Percentiles rank a stretch among this genome's conserved stretches.
Conservation (phyloP, 2,329 filamentous ascomycete species). For the Neonectria ditissima region DNA sequence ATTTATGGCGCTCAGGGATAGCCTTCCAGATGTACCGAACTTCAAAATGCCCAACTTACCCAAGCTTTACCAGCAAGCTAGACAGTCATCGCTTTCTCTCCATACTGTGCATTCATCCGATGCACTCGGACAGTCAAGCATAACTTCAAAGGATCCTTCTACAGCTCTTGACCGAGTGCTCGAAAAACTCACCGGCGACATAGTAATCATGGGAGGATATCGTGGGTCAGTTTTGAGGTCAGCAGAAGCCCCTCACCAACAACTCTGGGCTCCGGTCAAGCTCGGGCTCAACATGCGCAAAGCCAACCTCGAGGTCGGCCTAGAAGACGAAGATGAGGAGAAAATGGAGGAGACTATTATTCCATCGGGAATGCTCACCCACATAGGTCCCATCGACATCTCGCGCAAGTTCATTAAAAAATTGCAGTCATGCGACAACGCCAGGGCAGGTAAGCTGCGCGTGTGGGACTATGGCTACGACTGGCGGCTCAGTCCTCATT, state of each 20-base stretch:
- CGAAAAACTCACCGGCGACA: conserved; percentile 80
- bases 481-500: conserved; percentile 87
- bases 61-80: conserved; percentile 56
- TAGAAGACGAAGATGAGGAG: conserved; percentile 85
- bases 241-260: conserved; percentile 83
- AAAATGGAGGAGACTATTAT: conserved; percentile 86
- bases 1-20: conserved; percentile 91
- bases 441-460: conserved; percentile 75
- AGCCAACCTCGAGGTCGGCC: conserved; percentile 88
- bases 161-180: conserved; percentile 66
- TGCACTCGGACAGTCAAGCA: conserved; percentile 39
- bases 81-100: conserved; percentile 49
- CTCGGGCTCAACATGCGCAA: conserved; percentile 92
- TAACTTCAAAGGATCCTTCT: conserved; percentile 36
- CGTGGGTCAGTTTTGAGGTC: conserved; percentile 90
- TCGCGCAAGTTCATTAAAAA: conserved; percentile 84
- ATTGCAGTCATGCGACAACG: conserved; percentile 79
- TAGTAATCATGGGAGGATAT: conserved; percentile 92
- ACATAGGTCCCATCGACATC: conserved; percentile 93
- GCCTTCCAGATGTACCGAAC: conserved; percentile 81
- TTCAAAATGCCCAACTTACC: conserved; percentile 77
- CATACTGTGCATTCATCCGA: conserved; percentile 47
- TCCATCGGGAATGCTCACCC: conserved; percentile 87
- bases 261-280: conserved; percentile 94
- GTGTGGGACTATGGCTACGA: conserved; percentile 95